phyloP scores from a whole-genome alignment of 148 eudicot genomes.

The Dysphania ambrosioides region DNA sequence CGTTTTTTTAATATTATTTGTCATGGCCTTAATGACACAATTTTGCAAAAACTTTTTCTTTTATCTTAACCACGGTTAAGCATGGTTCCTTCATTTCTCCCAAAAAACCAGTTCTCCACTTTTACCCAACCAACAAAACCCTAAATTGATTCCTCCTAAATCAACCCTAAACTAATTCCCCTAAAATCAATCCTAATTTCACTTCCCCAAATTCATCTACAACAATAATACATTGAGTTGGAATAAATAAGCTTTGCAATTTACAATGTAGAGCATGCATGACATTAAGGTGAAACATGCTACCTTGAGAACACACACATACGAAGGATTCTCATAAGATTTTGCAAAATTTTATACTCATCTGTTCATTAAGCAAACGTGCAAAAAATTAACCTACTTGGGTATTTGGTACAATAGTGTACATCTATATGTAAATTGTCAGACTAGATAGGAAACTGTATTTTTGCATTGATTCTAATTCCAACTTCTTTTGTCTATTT shows the following conservation, averaged over 20 bases:
- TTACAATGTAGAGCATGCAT: slow-evolving; percentile 83
- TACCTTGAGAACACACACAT: slow-evolving; percentile 68
- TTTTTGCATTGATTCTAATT: not conserved
- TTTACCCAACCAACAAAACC: no score
- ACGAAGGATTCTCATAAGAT: slow-evolving; percentile 62
- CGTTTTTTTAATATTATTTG: no score
- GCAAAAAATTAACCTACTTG: not conserved
- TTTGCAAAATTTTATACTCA: slow-evolving; percentile 59
- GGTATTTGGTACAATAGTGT: not conserved
- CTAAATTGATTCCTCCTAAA: no score
- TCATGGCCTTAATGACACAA: no score
- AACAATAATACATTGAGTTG: not conserved
- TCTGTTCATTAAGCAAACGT: not conserved
- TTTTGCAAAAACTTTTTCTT: no score
- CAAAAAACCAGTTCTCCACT: no score
- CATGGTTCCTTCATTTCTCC: no score
- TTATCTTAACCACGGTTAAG: no score
- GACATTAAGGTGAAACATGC: slow-evolving; percentile 80
- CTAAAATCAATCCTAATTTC: no score
- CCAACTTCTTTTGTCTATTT: not conserved
- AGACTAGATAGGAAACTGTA: not conserved
- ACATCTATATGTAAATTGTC: not conserved
- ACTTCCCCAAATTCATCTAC: no score
- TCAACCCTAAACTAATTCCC: no score
- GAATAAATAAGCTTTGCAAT: slow-evolving; percentile 44